Evolutionary conservation across 495 filamentous ascomycete species (phyloP), one percentile per base, ranked within the genome.

Genomic region (Aspergillus homomorphus): DNA sequence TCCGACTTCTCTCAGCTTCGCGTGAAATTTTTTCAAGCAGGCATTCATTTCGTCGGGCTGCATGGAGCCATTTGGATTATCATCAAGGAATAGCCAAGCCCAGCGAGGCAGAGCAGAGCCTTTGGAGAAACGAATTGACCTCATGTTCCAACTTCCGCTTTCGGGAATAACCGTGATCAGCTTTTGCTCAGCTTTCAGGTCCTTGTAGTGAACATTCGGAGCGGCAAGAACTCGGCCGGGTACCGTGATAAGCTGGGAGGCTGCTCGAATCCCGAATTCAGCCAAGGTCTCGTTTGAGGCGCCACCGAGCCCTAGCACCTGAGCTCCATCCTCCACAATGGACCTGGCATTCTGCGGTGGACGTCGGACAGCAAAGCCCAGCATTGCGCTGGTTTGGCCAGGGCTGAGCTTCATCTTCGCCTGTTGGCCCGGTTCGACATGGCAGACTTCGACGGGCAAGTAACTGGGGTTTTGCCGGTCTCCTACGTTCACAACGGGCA

Each of bases 401-500:
- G 76, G 69, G 15, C 63, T 68, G 21, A 91, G 76, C 67, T 85
- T 84, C 10, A 55, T 15, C 14, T 66, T 61, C 15, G 85, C 67
- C 10, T 81, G 62, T 65, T 96, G 90, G 0, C 90, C 90, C 8
- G 83, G 80, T 4, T 85, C 60, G 8, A 95, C 80, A 2, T 63
- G 63, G 63, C 87, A 86, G 6, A 86, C 70, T 60, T 95, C 89
- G 1, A 84, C 78, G 0, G 90, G 85, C 46, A 90, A 63, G 61
- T 88, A 93, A 20, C 73, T 74, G 0, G 90, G 87, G 21, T 77
- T 80, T 0, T 74, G 68, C 1, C 53, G 65, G 18, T 69, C 84
- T 5, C 89, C 89, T 14, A 87, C 77, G 64, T 95, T 92, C 56
- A 96, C 71, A 4, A 93, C 78, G 0, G 90, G 89, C 7, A 82